Conservation (phyloP, 2,329 filamentous ascomycete genomes). For the Paracoccidioides lutzii region DNA sequence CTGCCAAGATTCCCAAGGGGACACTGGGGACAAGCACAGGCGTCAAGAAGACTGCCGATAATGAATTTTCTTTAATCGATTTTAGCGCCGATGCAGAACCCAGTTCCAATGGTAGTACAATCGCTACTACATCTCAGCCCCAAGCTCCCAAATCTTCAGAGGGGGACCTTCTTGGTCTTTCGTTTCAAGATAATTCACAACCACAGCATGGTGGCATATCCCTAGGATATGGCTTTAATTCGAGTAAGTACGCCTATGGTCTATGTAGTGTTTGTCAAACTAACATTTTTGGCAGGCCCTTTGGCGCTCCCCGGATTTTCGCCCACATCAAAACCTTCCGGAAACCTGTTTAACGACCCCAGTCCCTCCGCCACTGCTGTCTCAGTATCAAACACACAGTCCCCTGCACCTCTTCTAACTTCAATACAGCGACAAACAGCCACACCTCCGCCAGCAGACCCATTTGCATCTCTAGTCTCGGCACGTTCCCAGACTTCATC, state of each 20-base stretch:
- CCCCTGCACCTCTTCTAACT: constrained; percentile 32
- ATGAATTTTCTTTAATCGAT: constrained; percentile 87
- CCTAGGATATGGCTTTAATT: constrained; percentile 51
- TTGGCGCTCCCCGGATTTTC: constrained; percentile 11
- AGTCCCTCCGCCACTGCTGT: constrained; percentile 43
- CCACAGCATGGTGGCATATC: constrained; percentile 65
- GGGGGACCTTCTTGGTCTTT: constrained; percentile 81
- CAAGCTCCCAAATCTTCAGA: constrained; percentile 50
- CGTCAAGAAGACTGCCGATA: constrained; percentile 51
- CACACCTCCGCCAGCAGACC: constrained; percentile 36
- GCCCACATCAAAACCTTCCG: constrained; percentile 29
- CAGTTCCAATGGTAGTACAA: constrained; percentile 33
- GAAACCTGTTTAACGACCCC: constrained; percentile 43
- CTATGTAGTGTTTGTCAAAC: not conserved
- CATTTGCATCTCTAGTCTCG: constrained; percentile 47
- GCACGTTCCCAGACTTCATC: constrained; percentile 37
- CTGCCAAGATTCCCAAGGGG: constrained; percentile 70
- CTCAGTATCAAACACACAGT: constrained; percentile 36
- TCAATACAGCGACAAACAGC: constrained; percentile 23
- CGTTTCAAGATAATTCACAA: constrained; percentile 58
- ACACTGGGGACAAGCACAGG: constrained; percentile 57
- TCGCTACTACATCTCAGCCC: constrained; percentile 19
- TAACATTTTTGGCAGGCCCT: constrained; percentile 17
- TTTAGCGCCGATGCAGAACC: constrained; percentile 58
- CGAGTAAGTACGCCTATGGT: too few relatives aligned